phyloP scores from a whole-genome alignment of 306 rosid species.

The Canavalia gladiata region DNA sequence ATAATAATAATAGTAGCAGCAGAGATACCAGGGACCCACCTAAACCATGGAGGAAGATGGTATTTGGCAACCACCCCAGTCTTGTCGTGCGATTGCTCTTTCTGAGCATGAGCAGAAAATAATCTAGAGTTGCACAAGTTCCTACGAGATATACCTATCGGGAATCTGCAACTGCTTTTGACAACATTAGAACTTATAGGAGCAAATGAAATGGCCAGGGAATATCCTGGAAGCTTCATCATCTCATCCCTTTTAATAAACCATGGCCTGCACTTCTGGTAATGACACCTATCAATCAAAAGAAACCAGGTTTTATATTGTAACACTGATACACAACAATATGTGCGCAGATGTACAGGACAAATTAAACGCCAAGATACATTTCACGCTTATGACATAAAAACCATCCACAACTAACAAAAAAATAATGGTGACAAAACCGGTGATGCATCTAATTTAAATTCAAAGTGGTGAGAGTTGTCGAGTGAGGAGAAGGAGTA shows the following conservation, averaged over 20 bases:
- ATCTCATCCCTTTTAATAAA: constrained; percentile 57
- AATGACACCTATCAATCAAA: constrained; percentile 50
- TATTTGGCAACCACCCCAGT: constrained; percentile 56
- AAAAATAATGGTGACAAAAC: neutral
- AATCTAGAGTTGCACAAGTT: constrained; percentile 50
- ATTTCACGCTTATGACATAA: neutral
- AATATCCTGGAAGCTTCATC: constrained; percentile 76
- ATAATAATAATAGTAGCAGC: neutral
- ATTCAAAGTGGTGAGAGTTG: neutral
- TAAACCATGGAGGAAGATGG: constrained; percentile 94
- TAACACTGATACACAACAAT: constrained; percentile 10
- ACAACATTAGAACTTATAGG: constrained; percentile 57
- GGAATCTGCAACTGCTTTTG: constrained; percentile 58
- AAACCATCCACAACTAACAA: neutral
- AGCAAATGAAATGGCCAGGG: constrained; percentile 58
- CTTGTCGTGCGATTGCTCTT: constrained; percentile 44
- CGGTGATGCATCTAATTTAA: constrained; percentile 6
- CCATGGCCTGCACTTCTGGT: constrained; percentile 51
- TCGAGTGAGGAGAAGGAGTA: neutral
- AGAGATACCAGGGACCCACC: constrained; percentile 52
- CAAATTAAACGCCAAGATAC: neutral
- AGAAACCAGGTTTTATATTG: constrained; percentile 32
- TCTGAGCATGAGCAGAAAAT: constrained; percentile 44
- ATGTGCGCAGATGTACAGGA: neutral
- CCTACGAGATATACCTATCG: constrained; percentile 48